A percentile compares a stretch with the other conserved stretches of the same genome.
Conservation (phyloP, 345 rosid species). For the Citrus cavaleriei region DNA sequence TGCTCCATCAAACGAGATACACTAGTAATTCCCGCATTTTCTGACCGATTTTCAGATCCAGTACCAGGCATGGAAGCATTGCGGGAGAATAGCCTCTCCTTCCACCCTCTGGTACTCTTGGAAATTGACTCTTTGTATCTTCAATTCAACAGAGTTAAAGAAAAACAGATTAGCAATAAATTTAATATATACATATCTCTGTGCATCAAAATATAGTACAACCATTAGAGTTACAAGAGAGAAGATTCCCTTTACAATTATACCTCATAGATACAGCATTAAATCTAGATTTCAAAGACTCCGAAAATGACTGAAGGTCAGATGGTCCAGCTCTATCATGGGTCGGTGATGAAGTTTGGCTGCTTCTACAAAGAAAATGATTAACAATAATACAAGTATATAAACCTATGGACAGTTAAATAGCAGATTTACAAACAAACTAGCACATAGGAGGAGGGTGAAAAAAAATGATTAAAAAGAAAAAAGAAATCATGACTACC, state of each 20-base stretch:
- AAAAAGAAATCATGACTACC: constrained; percentile 25
- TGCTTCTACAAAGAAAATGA: constrained; percentile 24
- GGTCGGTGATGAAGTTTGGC: constrained; percentile 27
- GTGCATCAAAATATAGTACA: background rate
- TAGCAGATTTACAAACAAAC: background rate
- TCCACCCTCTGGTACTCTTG: constrained; percentile 72
- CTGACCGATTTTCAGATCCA: constrained; percentile 50
- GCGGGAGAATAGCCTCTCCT: constrained; percentile 60
- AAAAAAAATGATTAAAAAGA: background rate
- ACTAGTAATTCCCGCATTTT: constrained; percentile 46
- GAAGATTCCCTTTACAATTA: background rate
- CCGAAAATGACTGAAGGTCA: constrained; percentile 60
- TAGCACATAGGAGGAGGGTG: background rate
- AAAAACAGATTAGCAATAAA: constrained; percentile 6
- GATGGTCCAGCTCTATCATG: constrained; percentile 64
- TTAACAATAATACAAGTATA: background rate
- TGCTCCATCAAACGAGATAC: constrained; percentile 46
- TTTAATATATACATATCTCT: background rate
- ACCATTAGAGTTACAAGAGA: background rate
- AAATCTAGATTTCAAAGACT: constrained; percentile 57
- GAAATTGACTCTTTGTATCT: constrained; percentile 68
- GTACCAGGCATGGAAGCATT: constrained; percentile 39
- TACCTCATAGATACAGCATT: constrained; percentile 61
- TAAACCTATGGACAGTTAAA: background rate
- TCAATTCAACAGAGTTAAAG: background rate